Percentiles rank a stretch among this genome's conserved stretches.
Evolutionary conservation across 306 rosid species (phyloP).

Genomic region (Mimosa bimucronata): DNA sequence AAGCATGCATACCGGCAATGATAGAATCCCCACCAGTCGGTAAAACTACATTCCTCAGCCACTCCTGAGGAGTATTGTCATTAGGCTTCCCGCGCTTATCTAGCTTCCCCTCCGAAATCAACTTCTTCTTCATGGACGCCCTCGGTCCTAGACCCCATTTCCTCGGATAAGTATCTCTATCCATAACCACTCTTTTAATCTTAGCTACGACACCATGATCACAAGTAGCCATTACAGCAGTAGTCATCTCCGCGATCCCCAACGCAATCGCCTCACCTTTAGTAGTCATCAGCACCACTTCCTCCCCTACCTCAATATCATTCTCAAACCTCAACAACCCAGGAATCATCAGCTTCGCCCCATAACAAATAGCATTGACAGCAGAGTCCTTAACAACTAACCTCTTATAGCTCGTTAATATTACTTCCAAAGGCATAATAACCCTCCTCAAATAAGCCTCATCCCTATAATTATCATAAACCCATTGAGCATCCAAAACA

Average conservation of each 20-base stretch:
- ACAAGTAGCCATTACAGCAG: conserved; percentile 77
- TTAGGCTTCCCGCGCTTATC: conserved; percentile 82
- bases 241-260: conserved; percentile 84
- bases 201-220: conserved; percentile 72
- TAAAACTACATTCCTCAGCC: conserved; percentile 60
- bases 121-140: conserved; percentile 69
- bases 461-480: conserved; percentile 65
- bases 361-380: conserved; percentile 78
- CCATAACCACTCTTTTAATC: conserved; percentile 89
- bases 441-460: conserved; percentile 81
- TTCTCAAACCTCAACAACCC: conserved; percentile 73
- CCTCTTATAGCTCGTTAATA: conserved; percentile 70
- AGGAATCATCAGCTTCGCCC: conserved; percentile 79
- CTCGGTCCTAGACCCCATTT: conserved; percentile 80
- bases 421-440: conserved; percentile 70
- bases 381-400: conserved; percentile 78
- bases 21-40: conserved; percentile 65
- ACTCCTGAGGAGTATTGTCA: conserved; percentile 64
- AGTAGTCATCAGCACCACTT: conserved; percentile 73
- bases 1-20: conserved; percentile 63
- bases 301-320: conserved; percentile 76
- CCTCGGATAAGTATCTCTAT: conserved; percentile 83
- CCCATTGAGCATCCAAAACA: conserved; percentile 90
- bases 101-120: conserved; percentile 63
- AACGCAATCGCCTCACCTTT: conserved; percentile 75